A percentile compares a stretch with the other conserved stretches of the same genome.
phyloP scores from a whole-genome alignment of 2,329 filamentous ascomycete species.

The Cryphonectria nitschkei region DNA sequence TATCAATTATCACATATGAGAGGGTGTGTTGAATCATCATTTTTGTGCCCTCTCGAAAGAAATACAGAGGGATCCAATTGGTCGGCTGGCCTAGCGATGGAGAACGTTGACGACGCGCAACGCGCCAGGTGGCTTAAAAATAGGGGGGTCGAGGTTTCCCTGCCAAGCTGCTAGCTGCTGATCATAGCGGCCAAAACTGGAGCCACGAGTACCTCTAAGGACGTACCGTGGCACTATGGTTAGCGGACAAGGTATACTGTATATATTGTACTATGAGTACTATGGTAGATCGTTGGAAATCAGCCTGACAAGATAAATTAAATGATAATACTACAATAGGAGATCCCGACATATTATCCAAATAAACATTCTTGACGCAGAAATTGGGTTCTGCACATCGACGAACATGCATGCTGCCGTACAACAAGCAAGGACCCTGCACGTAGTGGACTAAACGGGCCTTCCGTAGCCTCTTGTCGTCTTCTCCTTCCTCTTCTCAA shows the following conservation, averaged over 20 bases:
- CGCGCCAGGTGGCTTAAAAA: slow-evolving; percentile 1
- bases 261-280: background rate
- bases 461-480: background rate
- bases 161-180: slow-evolving; percentile 3
- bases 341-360: too few species aligned
- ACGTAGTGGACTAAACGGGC: background rate
- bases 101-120: slow-evolving; percentile 1
- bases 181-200: background rate
- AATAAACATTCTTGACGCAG: background rate
- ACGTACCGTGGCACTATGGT: background rate
- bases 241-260: too few species aligned
- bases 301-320: background rate
- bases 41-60: background rate
- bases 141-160: background rate
- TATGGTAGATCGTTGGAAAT: background rate
- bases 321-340: background rate
- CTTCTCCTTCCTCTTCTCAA: slow-evolving; percentile 2
- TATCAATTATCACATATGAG: background rate
- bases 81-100: background rate
- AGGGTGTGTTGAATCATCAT: background rate
- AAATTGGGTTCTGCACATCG: background rate
- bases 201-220: background rate
- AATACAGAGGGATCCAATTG: background rate
- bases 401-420: background rate
- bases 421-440: background rate